These are phyloP conservation scores for Corylus avellana DNA, from an alignment of 306 rosid genomes.

Conservation along the genomic window DNA sequence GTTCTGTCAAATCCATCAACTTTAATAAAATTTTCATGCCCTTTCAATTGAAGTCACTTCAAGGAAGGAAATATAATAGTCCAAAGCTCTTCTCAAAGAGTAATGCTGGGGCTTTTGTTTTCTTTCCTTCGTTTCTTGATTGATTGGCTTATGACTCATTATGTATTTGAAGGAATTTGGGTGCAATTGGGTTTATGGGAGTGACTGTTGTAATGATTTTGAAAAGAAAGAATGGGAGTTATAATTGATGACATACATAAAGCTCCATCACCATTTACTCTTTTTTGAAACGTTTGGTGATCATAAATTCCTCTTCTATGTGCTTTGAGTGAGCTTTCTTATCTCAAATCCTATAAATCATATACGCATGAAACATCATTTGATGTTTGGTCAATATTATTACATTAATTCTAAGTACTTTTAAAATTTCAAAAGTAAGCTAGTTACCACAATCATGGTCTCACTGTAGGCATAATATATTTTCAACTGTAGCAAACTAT, in stretches of 20 bases:
- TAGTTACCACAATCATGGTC: no score
- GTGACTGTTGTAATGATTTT: conserved; percentile 79
- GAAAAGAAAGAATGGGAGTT: conserved; percentile 49
- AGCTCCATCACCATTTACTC: conserved; percentile 26
- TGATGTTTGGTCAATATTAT: no score
- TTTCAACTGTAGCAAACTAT: neutral
- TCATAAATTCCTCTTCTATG: conserved; percentile 21
- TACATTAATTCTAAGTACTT: no score
- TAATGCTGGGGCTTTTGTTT: conserved; percentile 6
- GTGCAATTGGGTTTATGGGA: conserved; percentile 68
- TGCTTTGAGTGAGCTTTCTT: neutral
- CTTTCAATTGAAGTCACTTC: conserved; percentile 67
- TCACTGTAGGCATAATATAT: neutral
- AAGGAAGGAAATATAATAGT: conserved; percentile 39
- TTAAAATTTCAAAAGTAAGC: no score
- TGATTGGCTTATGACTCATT: conserved; percentile 53
- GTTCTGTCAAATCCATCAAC: conserved; percentile 88
- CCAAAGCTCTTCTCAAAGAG: conserved; percentile 35
- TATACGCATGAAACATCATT: conserved; percentile 1
- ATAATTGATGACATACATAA: conserved; percentile 40
- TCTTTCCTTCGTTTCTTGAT: conserved; percentile 40
- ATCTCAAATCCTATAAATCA: conserved; percentile 11
- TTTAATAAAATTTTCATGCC: conserved; percentile 43
- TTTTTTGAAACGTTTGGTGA: conserved; percentile 21
- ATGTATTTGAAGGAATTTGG: conserved; percentile 29